Conservation (phyloP, 768 basidiomycete species). For the Pholiota conissans region DNA sequence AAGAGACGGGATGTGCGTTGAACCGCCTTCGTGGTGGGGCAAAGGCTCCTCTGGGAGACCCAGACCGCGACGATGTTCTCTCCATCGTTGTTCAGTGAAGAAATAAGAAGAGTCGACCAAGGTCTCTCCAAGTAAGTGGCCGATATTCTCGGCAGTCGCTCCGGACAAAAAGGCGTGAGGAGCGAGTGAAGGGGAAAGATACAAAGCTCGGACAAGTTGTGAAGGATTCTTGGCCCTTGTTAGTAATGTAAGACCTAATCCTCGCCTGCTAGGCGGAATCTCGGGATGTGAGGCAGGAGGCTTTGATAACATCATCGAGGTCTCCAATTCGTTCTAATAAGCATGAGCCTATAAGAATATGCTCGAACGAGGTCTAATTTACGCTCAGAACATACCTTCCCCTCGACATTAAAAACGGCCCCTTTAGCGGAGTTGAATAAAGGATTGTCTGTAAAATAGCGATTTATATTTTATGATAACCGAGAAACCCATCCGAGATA, state of each 20-base stretch:
- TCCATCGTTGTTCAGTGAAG: constrained; percentile 75
- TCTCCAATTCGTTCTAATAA: constrained; percentile 77
- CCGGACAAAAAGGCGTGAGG: constrained; percentile 78
- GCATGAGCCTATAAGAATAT: too few species aligned
- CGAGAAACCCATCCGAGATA: background rate
- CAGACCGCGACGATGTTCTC: constrained; percentile 70
- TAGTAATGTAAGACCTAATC: constrained; percentile 63
- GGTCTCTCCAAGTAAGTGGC: constrained; percentile 49
- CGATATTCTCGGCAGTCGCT: constrained; percentile 59
- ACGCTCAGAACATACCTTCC: constrained; percentile 51
- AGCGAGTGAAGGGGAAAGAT: constrained; percentile 60
- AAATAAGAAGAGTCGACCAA: constrained; percentile 78
- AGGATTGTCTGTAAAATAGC: constrained; percentile 53
- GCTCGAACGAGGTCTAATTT: background rate
- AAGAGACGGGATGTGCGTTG: constrained; percentile 17
- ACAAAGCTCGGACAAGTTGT: constrained; percentile 65
- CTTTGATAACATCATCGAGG: constrained; percentile 78
- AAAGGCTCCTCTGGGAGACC: constrained; percentile 70
- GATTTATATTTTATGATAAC: background rate
- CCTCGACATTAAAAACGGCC: constrained; percentile 78
- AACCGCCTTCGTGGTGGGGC: constrained; percentile 30
- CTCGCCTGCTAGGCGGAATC: constrained; percentile 60
- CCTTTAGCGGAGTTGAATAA: constrained; percentile 82
- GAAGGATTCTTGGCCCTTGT: constrained; percentile 73
- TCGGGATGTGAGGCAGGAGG: constrained; percentile 66